phyloP scores from a whole-genome alignment of 257 asterid species.

The Fraxinus anomala region DNA sequence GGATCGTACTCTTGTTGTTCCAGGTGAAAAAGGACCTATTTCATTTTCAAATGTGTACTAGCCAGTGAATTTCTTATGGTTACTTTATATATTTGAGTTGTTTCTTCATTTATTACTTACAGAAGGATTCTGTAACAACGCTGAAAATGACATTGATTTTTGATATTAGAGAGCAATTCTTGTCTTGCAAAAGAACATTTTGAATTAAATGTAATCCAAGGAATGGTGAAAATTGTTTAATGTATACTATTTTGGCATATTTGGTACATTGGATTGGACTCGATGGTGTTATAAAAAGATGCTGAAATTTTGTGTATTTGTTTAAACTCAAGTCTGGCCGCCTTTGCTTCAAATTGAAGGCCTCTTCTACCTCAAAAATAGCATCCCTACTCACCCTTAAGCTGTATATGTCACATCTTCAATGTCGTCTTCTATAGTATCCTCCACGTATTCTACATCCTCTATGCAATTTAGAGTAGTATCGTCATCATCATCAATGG shows the following conservation, averaged over 20 bases:
- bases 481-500: not conserved
- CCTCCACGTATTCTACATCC: not conserved
- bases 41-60: not conserved
- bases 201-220: no score
- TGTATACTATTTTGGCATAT: no score
- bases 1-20: conserved; percentile 59
- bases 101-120: conserved; percentile 23
- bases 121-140: conserved; percentile 25
- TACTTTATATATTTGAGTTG: conserved; percentile 25
- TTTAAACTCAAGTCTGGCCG: no score
- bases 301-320: not conserved
- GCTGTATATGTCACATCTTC: not conserved
- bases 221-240: no score
- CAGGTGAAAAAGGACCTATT: conserved; percentile 34
- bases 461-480: no score
- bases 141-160: not conserved
- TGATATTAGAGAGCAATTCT: no score
- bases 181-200: no score
- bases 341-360: no score
- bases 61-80: conserved; percentile 9
- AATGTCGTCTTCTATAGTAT: not conserved
- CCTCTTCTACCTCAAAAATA: no score
- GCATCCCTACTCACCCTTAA: no score
- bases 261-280: no score
- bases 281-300: no score